Base-by-base conservation (phyloP, 2,329 filamentous ascomycete species). In the Cytospora schulzeri region DNA sequence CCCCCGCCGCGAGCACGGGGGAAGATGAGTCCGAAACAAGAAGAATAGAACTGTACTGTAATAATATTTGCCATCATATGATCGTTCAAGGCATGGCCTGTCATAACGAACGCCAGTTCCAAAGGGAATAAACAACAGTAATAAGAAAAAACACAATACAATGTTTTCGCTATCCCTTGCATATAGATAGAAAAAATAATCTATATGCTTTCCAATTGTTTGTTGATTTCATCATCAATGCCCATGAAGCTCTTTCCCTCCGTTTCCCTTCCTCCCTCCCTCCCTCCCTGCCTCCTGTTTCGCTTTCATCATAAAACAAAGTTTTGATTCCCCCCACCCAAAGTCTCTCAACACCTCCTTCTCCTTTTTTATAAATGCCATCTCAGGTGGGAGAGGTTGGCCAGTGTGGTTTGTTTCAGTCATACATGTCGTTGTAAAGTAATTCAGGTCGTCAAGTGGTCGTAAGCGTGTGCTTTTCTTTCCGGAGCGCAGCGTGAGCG, bases 361-460 rank as follows among this genome's bases (percentile, higher is more conserved):
- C 45, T 24, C n/a, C 22, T 24, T 22, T 24, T 22, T 45, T 48
- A n/a, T 45, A 31, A 12, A 15, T 45, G 29, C 29, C n/a, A n/a
- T 12, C 45, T 48, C 45, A 48, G 45, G 45, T 24, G 45, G 45
- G 45, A 45, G 41, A 48, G 45, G 45, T 24, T 48, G 45, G 33
- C 15, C 26, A 50, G 59, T 53, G 61, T 63, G 26, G 29, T 63
- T 56, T 48, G 52, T 28, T 56, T 52, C 62, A 65, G 69, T 72
- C 71, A 69, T 79, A 78, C 74, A 77, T 71, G 71, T 80, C 76
- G 66, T 69, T 48, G 45, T 48, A 62, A 35, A 62, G 60, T 62
- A 35, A 51, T 62, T 62, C 29, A 54, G 72, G 75, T 69, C 66
- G 67, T 69, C 63, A 66, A 67, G 66, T 65, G 67, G 69, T 71